Evolutionary conservation across 116 monocot species (phyloP), one percentile per base, ranked within the genome.

Genomic region (Dioscorea cayenensis): DNA sequence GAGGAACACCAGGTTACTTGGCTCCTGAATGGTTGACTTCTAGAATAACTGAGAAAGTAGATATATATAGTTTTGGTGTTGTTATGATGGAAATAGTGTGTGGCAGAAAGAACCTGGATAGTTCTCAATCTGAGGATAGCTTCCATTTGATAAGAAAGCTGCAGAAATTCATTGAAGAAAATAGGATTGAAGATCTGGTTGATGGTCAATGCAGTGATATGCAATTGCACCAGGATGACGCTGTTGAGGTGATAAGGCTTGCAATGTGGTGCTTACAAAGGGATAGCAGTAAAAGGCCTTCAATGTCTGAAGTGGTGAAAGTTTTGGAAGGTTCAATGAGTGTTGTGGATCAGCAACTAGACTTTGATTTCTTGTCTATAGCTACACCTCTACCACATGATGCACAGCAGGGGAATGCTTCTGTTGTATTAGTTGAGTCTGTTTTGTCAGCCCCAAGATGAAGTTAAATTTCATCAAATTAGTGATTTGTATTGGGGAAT

Each of bases 231-330:
- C 60, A 74, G 28, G 50, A 66, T 20, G 64, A 64, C 9, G 67
- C 70, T 5, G 10, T 77, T 50, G 58, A 66, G 70, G 60, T 71
- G 43, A 21, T 77, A 27, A 69, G 38, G 14, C 36, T 82, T 8
- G 77, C 70, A 8, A 73, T 70, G 7, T 77, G 82, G 77, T 81
- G 81, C 64, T 38, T 81, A 37, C 76, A 81, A 21, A 73, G 70
- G 0, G 50, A 68, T 6, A 60, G 1, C 18, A 66, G 21, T 7
- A 76, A 38, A 63, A 64, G 82, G 61, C 82, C 82, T 18, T 65
- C 70, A 19, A 82, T 82, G 82, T 77, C 77, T 7, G 51, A 36
- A 8, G 73, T 82, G 38, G 82, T 77, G 20, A 82, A 74, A 69
- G 66, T 55, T 55, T n/a, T 55, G 5, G 55, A 55, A 55, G 55